Evolutionary conservation across 2,329 filamentous ascomycete species (phyloP), one percentile per base, ranked within the genome.

Genomic region (Colletotrichum tofieldiae): DNA sequence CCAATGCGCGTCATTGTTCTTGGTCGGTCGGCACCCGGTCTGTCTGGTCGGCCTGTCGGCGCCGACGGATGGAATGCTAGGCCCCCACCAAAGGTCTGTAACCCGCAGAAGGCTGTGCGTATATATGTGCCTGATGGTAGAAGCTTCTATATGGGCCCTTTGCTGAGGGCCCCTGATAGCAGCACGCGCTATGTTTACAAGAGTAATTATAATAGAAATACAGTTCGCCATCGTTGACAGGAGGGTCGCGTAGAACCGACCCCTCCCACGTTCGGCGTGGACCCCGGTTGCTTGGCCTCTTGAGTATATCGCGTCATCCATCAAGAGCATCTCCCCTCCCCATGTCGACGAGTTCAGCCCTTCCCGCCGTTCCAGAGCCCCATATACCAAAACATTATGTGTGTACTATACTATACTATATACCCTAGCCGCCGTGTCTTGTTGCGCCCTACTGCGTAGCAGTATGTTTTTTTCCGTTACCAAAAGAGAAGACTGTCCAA

Each of bases 221-320:
- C 35, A 63, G 58, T 63, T 67, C 64, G 41, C 37, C n/a, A n/a
- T 45, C 26, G 58, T 32, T 26, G 32, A 18, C 20, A 14, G 37
- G 12, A n/a, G 16, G 49, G 41, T 51, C 35, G 63, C 49, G 56
- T 58, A 67, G 68, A n/a, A 39, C 16, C 29, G 5, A 41, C 14
- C 35, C 23, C 37, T 14, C 43, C 52, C n/a, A 35, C 20, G 59
- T 61, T 52, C 70, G 35, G 39, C 29, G 35, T 32, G 61, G 23
- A 32, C 20, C 12, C 32, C 32, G 8, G 2, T 29, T 12, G 11
- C n/a, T 23, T 23, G 12, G 52, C 58, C 23, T 29, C 67, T 64
- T 65, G 71, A 64, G 65, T 74, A 65, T 75, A 65, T 75, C 73
- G 65, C 66, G 58, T 56, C 62, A 66, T 73, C 66, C 59, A 64